Evolutionary conservation across 768 basidiomycete species (phyloP).

Genomic region (Tremella fuciformis): DNA sequence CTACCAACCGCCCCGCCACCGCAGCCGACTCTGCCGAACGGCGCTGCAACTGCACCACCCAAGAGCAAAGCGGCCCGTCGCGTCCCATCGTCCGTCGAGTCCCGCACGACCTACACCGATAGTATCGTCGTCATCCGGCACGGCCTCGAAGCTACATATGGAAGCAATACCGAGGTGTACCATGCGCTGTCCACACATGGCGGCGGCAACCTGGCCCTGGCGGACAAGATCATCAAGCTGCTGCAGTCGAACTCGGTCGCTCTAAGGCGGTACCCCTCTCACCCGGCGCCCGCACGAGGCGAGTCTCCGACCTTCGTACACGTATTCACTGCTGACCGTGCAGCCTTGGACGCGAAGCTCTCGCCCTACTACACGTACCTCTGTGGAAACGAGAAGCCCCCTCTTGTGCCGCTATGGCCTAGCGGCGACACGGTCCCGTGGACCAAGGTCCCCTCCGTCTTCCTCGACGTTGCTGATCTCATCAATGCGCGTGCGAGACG

Average conservation of each 20-base stretch:
- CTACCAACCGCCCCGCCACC: not conserved
- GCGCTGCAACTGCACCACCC: not conserved
- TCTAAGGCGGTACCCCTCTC: not conserved
- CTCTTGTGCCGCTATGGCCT: conserved; percentile 21
- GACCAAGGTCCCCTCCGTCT: conserved; percentile 22
- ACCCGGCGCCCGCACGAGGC: not conserved
- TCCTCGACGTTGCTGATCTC: conserved; percentile 27
- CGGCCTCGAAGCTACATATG: conserved; percentile 2
- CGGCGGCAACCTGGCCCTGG: not conserved
- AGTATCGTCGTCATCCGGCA: not conserved
- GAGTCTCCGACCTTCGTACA: not conserved
- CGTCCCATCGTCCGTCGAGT: conserved; percentile 1
- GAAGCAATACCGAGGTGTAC: not conserved
- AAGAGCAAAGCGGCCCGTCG: not conserved
- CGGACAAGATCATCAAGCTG: not conserved
- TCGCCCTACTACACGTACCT: conserved; percentile 43
- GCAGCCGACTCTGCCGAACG: not conserved
- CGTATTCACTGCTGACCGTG: not conserved
- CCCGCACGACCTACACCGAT: not conserved
- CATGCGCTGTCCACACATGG: not conserved
- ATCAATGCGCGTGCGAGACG: conserved; percentile 40
- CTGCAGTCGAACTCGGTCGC: not conserved
- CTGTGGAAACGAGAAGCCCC: conserved; percentile 26
- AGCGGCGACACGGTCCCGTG: conserved; percentile 20
- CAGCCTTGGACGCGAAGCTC: conserved; percentile 31